Evolutionary conservation across 1,284 basidiomycete genomes (phyloP), one percentile per base, ranked within the genome.

Genomic region (Kalmanozyma brasiliensis): DNA sequence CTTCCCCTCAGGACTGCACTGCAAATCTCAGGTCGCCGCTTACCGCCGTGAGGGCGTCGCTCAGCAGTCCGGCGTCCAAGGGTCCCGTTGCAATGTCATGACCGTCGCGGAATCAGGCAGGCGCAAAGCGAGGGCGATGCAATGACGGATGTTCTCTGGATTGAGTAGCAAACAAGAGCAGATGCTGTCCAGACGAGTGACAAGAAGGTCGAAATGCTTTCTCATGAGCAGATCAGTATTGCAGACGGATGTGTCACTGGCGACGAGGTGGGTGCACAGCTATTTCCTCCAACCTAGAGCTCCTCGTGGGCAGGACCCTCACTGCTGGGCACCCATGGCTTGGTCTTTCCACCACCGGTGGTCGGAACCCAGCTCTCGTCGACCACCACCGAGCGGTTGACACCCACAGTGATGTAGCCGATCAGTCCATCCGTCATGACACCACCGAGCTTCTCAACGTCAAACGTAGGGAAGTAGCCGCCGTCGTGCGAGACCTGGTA

Each of bases 391-490:
- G 56, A 65, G 37, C 71, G 73, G 62, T 82, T 81, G 44, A 83
- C 74, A 35, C 82, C 83, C 37, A 84, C 71, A 35, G 83, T 84
- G 58, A 84, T 81, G 74, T 83, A 84, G 16, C 83, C 84, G 48
- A 84, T 82, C 33, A 84, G 65, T 17, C 84, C 84, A 52, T 84
- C 83, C 56, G 81, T 77, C 36, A 84, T 56, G 19, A 84, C 83
- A 32, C 80, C 79, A 17, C 83, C 83, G 44, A 84, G 72, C 64
- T 82, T 82, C 49, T 84, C 72, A n/a, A 84, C 66, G 45, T 84
- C 83, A 45, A 84, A 83, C 22, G 78, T 83, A 44, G 83, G 81
- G 49, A 83, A 75, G 76, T 83, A 82, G 34, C 82, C 83, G 52
- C 79, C 78, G 10, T 70, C 74, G 52, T 81, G 78, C 17, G 83